These are phyloP conservation scores for Carex kokanica DNA, from an alignment of 176 grass and related monocot genomes.

Conservation along the genomic window DNA sequence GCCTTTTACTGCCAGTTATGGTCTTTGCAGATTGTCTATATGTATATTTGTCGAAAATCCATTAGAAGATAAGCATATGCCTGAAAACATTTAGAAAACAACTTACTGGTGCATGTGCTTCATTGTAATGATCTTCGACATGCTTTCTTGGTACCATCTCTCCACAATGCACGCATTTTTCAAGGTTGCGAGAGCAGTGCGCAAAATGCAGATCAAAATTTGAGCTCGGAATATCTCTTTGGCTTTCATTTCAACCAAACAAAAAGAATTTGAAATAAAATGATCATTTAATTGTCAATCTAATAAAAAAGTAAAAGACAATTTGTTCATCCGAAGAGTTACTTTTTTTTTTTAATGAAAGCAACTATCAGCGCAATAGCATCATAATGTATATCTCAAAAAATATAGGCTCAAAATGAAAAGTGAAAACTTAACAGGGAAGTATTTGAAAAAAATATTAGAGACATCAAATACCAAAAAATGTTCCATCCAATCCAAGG, in stretches of 20 bases:
- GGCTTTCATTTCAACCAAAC: conserved; percentile 29
- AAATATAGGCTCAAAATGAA: neutral
- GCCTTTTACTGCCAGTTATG: neutral
- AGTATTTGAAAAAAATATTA: neutral
- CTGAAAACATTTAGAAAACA: conserved; percentile 5
- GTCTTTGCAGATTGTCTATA: neutral
- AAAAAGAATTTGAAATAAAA: neutral
- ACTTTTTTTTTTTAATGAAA: neutral
- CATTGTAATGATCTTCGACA: conserved; percentile 57
- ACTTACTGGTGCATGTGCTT: conserved; percentile 56
- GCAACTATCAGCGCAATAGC: neutral
- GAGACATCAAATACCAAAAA: neutral
- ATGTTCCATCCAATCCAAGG: neutral
- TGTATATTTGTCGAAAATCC: neutral
- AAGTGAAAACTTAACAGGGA: neutral
- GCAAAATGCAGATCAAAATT: conserved; percentile 56
- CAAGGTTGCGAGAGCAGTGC: conserved; percentile 65
- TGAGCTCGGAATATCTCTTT: conserved; percentile 43
- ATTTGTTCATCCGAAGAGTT: neutral
- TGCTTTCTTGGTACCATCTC: conserved; percentile 59
- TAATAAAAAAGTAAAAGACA: neutral
- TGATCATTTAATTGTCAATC: neutral
- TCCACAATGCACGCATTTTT: conserved; percentile 55
- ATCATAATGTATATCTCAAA: neutral
- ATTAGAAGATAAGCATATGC: neutral